These are phyloP conservation scores for Blepharisma stoltei DNA, from an alignment of 73 alveolate genomes.

Conservation along the genomic window DNA sequence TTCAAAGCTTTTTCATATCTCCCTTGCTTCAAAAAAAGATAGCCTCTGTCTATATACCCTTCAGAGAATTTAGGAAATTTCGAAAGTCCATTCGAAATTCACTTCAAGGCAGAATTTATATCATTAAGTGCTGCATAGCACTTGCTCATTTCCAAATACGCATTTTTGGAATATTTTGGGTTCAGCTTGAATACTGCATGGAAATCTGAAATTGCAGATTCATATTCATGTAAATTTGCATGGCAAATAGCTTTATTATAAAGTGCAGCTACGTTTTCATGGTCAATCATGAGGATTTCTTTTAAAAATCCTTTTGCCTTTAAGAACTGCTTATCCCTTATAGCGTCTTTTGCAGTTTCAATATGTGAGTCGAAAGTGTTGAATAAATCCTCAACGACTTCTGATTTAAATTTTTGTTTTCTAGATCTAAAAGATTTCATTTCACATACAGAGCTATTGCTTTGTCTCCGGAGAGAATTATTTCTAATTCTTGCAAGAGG, in stretches of 20 bases:
- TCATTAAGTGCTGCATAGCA: conserved; percentile 13
- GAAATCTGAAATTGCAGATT: not conserved
- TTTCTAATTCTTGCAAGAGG: too few species aligned
- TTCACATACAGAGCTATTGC: too few species aligned
- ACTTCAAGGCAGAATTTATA: not conserved
- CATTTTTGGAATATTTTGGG: not conserved
- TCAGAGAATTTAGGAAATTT: conserved; percentile 15
- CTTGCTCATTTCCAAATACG: not conserved
- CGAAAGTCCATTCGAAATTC: not conserved
- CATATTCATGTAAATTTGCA: not conserved
- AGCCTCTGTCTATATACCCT: conserved; percentile 22
- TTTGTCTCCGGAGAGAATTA: too few species aligned
- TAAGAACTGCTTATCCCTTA: too few species aligned
- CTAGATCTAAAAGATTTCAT: too few species aligned
- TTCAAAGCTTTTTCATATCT: conserved; percentile 21
- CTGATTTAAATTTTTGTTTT: too few species aligned
- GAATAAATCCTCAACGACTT: too few species aligned
- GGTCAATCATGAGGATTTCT: too few species aligned
- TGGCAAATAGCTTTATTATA: conserved; percentile 5
- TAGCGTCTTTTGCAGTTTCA: too few species aligned
- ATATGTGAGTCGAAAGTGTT: too few species aligned
- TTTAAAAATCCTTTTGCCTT: too few species aligned
- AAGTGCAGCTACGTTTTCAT: conserved; percentile 22
- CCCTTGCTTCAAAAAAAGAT: conserved; percentile 1
- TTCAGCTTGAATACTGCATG: not conserved